Conservation (phyloP, 2,329 filamentous ascomycete genomes). For the Clonostachys rosea region DNA sequence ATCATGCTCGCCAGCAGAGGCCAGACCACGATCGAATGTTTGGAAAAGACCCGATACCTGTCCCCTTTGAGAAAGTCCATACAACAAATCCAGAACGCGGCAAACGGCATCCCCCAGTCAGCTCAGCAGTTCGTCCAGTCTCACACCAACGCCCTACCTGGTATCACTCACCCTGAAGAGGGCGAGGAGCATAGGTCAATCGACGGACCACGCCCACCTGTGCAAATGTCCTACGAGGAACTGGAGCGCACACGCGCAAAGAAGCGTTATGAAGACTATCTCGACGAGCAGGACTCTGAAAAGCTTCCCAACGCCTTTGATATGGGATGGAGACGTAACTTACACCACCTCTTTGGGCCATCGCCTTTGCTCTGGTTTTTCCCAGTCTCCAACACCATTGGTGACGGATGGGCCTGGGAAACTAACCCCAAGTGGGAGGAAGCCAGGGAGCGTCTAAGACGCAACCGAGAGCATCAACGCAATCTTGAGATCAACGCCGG, state of each 20-base stretch:
- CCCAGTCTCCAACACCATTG: slow-evolving; percentile 79
- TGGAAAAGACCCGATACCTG: slow-evolving; percentile 94
- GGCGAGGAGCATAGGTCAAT: slow-evolving; percentile 55
- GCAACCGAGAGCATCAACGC: slow-evolving; percentile 54
- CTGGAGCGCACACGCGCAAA: slow-evolving; percentile 49
- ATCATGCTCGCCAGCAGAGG: slow-evolving; percentile 73
- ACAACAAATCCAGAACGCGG: slow-evolving; percentile 52
- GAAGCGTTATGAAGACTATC: slow-evolving; percentile 63
- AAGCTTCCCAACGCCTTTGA: slow-evolving; percentile 93
- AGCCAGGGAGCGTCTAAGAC: slow-evolving; percentile 58
- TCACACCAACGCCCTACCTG: slow-evolving; percentile 76
- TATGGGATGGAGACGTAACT: slow-evolving; percentile 75
- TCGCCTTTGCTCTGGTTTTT: slow-evolving; percentile 70
- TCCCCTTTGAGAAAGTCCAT: slow-evolving; percentile 72
- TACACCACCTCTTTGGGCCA: slow-evolving; percentile 77
- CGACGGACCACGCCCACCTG: slow-evolving; percentile 26
- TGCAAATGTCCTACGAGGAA: slow-evolving; percentile 48
- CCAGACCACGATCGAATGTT: slow-evolving; percentile 91
- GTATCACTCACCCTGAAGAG: slow-evolving; percentile 76
- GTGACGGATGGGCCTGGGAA: slow-evolving; percentile 95
- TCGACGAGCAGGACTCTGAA: slow-evolving; percentile 84
- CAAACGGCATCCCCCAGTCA: slow-evolving; percentile 44
- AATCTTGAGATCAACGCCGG: slow-evolving; percentile 62
- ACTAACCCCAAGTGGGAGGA: slow-evolving; percentile 74
- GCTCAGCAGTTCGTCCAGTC: slow-evolving; percentile 74